Percentiles rank a stretch among this genome's conserved stretches.
phyloP scores from a whole-genome alignment of 2,329 filamentous ascomycete genomes.

The Shiraia bambusicola region DNA sequence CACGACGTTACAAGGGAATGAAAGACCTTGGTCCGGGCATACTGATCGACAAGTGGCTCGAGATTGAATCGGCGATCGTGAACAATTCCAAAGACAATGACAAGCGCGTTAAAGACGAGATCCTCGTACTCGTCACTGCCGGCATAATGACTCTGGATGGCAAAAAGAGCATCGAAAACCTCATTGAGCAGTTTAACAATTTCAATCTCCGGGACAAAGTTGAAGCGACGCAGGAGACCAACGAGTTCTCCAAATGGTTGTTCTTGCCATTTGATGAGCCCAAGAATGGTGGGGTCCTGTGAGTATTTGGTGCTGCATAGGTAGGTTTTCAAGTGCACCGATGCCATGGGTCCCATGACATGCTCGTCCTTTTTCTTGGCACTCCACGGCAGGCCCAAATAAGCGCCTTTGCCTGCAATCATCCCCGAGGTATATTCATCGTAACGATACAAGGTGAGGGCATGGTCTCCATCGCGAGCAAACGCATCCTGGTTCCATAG shows the following conservation, averaged over 20 bases:
- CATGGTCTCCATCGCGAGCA: slow-evolving; percentile 79
- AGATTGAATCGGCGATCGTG: slow-evolving; percentile 93
- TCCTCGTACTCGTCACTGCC: slow-evolving; percentile 92
- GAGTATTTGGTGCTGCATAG: slow-evolving; percentile 94
- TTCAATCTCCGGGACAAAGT: slow-evolving; percentile 95
- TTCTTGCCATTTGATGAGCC: slow-evolving; percentile 84
- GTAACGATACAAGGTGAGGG: slow-evolving; percentile 81
- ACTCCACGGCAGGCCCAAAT: slow-evolving; percentile 81
- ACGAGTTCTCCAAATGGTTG: slow-evolving; percentile 70
- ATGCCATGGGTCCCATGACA: slow-evolving; percentile 76
- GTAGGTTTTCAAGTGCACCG: slow-evolving; percentile 77
- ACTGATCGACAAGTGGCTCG: slow-evolving; percentile 85
- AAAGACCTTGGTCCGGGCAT: slow-evolving; percentile 84
- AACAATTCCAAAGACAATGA: slow-evolving; percentile 87
- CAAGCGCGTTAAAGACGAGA: slow-evolving; percentile 84
- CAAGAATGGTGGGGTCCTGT: slow-evolving; percentile 83
- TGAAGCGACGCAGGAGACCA: slow-evolving; percentile 74
- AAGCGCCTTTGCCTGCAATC: slow-evolving; percentile 75
- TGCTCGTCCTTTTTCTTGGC: slow-evolving; percentile 71
- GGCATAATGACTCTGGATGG: slow-evolving; percentile 86
- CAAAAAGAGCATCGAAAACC: slow-evolving; percentile 88
- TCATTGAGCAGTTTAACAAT: slow-evolving; percentile 91
- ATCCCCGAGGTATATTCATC: slow-evolving; percentile 85
- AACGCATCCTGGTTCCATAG: slow-evolving; percentile 93
- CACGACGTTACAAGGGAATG: slow-evolving; percentile 91